These are phyloP conservation scores for Solanum microdontum DNA, from an alignment of 257 asterid genomes.

Conservation along the genomic window DNA sequence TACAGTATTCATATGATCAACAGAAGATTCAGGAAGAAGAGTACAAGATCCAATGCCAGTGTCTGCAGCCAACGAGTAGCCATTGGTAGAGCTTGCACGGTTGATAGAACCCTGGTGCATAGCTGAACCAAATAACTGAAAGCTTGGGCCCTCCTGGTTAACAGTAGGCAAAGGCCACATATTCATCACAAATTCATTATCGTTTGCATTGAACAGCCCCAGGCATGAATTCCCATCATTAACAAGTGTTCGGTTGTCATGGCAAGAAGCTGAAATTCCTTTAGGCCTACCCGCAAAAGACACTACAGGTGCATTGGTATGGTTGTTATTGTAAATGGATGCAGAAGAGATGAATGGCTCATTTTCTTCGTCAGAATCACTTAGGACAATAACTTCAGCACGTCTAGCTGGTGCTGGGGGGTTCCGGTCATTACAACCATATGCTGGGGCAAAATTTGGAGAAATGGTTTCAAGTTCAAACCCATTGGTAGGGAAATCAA, in stretches of 20 bases:
- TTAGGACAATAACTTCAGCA: constrained; percentile 60
- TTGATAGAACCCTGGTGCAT: constrained; percentile 42
- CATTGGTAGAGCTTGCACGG: constrained; percentile 42
- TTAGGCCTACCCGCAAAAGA: constrained; percentile 30
- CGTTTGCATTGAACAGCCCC: constrained; percentile 30
- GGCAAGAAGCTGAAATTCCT: constrained; percentile 48
- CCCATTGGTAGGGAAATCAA: constrained; percentile 52
- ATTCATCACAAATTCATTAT: constrained; percentile 52
- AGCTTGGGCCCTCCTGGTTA: constrained; percentile 55
- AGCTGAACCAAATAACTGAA: constrained; percentile 79
- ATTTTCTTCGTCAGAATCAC: constrained; percentile 84
- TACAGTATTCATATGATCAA: constrained; percentile 22
- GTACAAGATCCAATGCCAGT: constrained; percentile 40
- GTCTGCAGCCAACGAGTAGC: constrained; percentile 37
- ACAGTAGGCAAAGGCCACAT: constrained; percentile 68
- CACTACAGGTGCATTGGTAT: constrained; percentile 26
- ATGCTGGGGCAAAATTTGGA: constrained; percentile 27
- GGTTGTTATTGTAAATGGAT: constrained; percentile 17
- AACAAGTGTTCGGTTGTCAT: constrained; percentile 38
- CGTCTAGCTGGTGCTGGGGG: constrained; percentile 35
- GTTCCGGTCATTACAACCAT: constrained; percentile 26
- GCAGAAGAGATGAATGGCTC: constrained; percentile 31
- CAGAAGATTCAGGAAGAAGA: constrained; percentile 39
- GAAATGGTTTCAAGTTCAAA: constrained; percentile 58
- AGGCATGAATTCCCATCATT: constrained; percentile 37